phyloP scores from a whole-genome alignment of 805 yeast species.

The Candida quercuum region DNA sequence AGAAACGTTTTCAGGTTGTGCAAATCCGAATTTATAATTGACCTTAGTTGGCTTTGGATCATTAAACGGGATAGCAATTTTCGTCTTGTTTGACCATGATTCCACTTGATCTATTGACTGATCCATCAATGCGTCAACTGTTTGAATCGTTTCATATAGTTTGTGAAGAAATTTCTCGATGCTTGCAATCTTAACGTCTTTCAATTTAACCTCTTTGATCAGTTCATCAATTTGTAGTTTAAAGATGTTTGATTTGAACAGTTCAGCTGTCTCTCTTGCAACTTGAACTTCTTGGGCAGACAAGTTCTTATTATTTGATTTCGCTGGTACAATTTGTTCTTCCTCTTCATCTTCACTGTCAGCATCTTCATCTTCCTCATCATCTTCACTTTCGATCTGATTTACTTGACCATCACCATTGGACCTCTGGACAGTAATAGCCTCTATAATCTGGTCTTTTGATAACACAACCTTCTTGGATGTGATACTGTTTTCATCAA shows the following conservation, averaged over 20 bases:
- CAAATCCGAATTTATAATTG: slow-evolving; percentile 66
- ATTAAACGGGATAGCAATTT: slow-evolving; percentile 73
- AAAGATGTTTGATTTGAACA: slow-evolving; percentile 92
- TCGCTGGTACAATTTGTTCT: slow-evolving; percentile 19
- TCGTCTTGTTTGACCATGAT: slow-evolving; percentile 41
- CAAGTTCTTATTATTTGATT: slow-evolving; percentile 16
- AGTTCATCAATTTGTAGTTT: slow-evolving; percentile 92
- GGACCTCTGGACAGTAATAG: slow-evolving; percentile 8
- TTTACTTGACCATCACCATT: slow-evolving; percentile 5
- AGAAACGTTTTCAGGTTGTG: slow-evolving; percentile 67
- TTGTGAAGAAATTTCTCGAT: slow-evolving; percentile 75
- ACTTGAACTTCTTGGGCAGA: slow-evolving; percentile 82
- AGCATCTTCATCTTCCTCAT: slow-evolving; percentile 26
- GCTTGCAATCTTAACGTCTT: slow-evolving; percentile 57
- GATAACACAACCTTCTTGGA: slow-evolving; percentile 17
- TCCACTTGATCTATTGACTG: slow-evolving; percentile 57
- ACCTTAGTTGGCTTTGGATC: slow-evolving; percentile 80
- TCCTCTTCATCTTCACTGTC: slow-evolving; percentile 22
- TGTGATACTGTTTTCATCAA: slow-evolving; percentile 11
- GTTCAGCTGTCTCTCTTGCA: slow-evolving; percentile 89
- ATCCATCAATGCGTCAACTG: slow-evolving; percentile 51
- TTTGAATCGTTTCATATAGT: slow-evolving; percentile 61
- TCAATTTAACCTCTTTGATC: slow-evolving; percentile 70
- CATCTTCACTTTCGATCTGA: slow-evolving; percentile 11
- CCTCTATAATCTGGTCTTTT: slow-evolving; percentile 17